These are phyloP conservation scores for barley (Hordeum vulgare) DNA, from an alignment of 176 grass and related monocot genomes.

Conservation along the genomic window DNA sequence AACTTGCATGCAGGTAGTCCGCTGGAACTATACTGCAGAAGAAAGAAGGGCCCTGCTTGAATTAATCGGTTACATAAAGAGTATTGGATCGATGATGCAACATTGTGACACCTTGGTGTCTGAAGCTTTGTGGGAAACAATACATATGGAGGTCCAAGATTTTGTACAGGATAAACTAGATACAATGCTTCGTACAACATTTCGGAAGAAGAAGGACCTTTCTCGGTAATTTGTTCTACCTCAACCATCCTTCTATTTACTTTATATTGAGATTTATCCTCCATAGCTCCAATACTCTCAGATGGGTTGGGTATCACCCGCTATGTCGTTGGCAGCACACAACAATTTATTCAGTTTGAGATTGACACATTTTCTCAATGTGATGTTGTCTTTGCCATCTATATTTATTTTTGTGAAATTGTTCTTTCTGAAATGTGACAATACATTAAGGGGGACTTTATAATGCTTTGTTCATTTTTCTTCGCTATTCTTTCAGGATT, in stretches of 20 bases:
- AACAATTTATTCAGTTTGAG: not conserved
- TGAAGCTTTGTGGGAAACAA: conserved; percentile 99
- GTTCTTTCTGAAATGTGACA: conserved; percentile 6
- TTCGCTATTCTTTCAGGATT: conserved; percentile 74
- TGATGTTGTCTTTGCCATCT: not conserved
- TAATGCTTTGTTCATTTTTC: conserved; percentile 26
- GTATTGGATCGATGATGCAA: conserved; percentile 91
- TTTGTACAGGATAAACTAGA: conserved; percentile 98
- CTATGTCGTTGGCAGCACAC: not conserved
- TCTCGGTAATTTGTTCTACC: conserved; percentile 65
- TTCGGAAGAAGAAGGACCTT: conserved; percentile 95
- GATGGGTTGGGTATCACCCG: not conserved
- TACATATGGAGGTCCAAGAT: conserved; percentile 98
- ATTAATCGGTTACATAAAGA: conserved; percentile 95
- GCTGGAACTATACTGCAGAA: conserved; percentile 92
- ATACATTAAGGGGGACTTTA: not conserved
- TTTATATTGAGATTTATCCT: not conserved
- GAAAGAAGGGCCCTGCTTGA: conserved; percentile 86
- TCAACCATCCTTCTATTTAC: conserved; percentile 16
- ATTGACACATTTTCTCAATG: not conserved
- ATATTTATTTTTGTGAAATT: not conserved
- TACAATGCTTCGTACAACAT: conserved; percentile 90
- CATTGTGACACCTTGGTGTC: conserved; percentile 84
- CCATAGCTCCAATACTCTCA: conserved; percentile 1
- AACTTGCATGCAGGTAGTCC: conserved; percentile 63